These are phyloP conservation scores for Hirsutella thompsonii DNA, from an alignment of 2,329 filamentous ascomycete species.

Conservation along the genomic window DNA sequence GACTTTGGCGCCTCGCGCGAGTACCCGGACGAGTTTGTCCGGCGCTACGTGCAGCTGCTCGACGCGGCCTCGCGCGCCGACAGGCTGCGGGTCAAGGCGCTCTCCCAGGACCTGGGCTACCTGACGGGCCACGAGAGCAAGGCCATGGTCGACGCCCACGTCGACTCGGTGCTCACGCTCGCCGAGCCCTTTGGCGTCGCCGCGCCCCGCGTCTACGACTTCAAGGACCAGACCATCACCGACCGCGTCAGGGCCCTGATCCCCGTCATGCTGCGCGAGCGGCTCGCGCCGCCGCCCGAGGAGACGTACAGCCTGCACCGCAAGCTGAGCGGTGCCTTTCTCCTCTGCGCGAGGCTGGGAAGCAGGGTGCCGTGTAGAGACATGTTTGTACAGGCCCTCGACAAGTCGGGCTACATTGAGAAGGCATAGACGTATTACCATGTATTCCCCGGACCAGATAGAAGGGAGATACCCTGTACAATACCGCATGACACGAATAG, in stretches of 20 bases:
- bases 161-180: conserved; percentile 76
- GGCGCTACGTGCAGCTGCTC: conserved; percentile 67
- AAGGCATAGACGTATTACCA: background rate
- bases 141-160: conserved; percentile 80
- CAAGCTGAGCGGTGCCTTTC: conserved; percentile 88
- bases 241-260: conserved; percentile 82
- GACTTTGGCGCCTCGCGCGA: conserved; percentile 92
- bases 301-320: conserved; percentile 94
- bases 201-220: conserved; percentile 81
- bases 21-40: conserved; percentile 68
- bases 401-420: conserved; percentile 18
- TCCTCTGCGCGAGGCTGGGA: conserved; percentile 77
- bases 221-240: conserved; percentile 88
- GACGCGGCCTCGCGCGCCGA: conserved; percentile 67
- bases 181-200: conserved; percentile 76
- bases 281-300: conserved; percentile 82
- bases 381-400: conserved; percentile 54
- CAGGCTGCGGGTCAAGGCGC: conserved; percentile 43
- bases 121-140: conserved; percentile 80
- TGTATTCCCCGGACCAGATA: background rate
- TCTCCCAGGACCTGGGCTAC: conserved; percentile 74
- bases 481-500: background rate
- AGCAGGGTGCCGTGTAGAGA: conserved; percentile 71
- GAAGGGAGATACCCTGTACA: background rate
- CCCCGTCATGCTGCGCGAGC: conserved; percentile 83